Evolutionary conservation across 805 yeast genomes (phyloP), one percentile per base, ranked within the genome.

Genomic region (Saccharomyces paradoxus): DNA sequence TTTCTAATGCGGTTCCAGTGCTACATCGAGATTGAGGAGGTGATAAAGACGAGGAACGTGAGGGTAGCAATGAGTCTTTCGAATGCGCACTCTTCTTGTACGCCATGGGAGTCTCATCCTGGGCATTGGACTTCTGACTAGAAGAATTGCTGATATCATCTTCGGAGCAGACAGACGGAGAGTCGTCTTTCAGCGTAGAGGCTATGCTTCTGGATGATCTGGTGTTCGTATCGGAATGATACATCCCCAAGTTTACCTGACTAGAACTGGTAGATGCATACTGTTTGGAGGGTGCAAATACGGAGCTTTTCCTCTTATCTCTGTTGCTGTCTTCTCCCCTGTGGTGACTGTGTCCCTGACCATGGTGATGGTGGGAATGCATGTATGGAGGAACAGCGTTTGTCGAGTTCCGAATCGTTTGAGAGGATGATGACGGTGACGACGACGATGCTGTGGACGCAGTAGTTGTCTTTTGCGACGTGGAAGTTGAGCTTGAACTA

Each of bases 341-440:
- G 13, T 50, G 50, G 27, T 26, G 49, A 28, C 46, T n/a, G 52
- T 28, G 41, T 31, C 46, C 24, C 32, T 37, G 50, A 17, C 32
- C 30, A 49, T 29, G 46, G 31, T 49, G 51, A 49, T 49, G 51
- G n/a, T 49, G 51, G 26, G 32, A 31, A 27, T 46, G 51, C 24
- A 48, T 31, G 29, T 46, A 48, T 7, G 50, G 50, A 4, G 54
- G 27, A 13, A 41, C 12, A 14, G 24, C 31, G 22, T 30, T 26
- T 21, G 50, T 13, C 13, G 53, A 28, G 30, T 47, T 46, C 8
- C 50, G 50, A 4, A 54, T 47, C 9, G 54, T 29, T 9, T 51
- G 46, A 7, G 55, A 53, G 9, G 60, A 48, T 13, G 53, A 32
- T 12, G 58, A 56, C n/a, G 44, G 27, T 1, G 55, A 31, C 37